Conservation (phyloP, 345 rosid species). For the Populus deltoides region DNA sequence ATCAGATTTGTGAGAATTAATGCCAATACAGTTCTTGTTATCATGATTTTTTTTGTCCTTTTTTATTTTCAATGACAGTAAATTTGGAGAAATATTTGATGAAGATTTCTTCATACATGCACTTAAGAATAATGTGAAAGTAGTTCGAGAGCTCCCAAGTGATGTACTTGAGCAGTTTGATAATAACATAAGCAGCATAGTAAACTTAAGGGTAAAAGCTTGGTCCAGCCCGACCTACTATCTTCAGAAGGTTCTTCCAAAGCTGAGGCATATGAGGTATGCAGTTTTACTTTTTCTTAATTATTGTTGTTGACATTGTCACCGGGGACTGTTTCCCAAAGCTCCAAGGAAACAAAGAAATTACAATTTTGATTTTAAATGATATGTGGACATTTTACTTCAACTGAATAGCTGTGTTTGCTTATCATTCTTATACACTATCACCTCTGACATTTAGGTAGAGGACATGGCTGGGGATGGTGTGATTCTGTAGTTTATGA, state of each 20-base stretch:
- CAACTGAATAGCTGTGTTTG: not conserved
- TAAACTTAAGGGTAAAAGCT: conserved; percentile 86
- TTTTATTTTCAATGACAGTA: conserved; percentile 47
- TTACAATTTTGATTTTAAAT: not conserved
- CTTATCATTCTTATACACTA: not conserved
- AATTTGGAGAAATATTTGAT: conserved; percentile 90
- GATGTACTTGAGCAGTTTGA: conserved; percentile 80
- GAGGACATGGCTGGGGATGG: not conserved
- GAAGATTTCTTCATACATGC: conserved; percentile 81
- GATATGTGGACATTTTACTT: not conserved
- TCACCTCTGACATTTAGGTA: not conserved
- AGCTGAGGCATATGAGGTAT: conserved; percentile 67
- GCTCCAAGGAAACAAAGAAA: not conserved
- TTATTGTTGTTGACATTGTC: not conserved
- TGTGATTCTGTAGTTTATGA: too few species aligned
- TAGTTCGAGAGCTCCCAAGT: conserved; percentile 71
- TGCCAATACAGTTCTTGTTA: conserved; percentile 1
- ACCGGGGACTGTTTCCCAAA: not conserved
- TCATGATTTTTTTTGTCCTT: conserved; percentile 1
- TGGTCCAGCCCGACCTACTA: conserved; percentile 89
- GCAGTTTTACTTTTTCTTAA: not conserved
- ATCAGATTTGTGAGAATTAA: not conserved
- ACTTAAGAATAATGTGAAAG: conserved; percentile 69
- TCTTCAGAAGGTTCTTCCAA: conserved; percentile 88
- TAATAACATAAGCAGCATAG: conserved; percentile 83